Conservation (phyloP, 2,329 filamentous ascomycete species). For the Stemphylium beticola region DNA sequence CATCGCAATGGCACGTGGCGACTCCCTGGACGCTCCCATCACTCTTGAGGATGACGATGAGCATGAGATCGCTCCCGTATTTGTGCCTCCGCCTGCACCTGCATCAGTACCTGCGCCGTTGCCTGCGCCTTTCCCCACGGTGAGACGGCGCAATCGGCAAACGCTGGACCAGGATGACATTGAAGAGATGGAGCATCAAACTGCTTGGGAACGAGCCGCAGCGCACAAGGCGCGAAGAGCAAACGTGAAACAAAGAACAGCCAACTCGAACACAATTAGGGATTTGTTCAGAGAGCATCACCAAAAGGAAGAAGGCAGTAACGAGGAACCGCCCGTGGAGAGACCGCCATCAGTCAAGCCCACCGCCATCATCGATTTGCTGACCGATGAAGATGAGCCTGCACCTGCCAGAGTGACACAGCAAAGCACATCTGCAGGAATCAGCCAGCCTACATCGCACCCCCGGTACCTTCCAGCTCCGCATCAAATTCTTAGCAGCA, state of each 20-base stretch:
- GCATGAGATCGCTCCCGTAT: neutral
- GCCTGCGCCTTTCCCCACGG: neutral
- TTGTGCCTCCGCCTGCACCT: too few species aligned
- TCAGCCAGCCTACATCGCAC: neutral
- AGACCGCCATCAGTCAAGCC: slow-evolving; percentile 1
- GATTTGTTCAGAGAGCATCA: neutral
- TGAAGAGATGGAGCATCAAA: slow-evolving; percentile 8
- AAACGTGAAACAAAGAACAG: neutral
- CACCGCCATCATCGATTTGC: slow-evolving; percentile 6
- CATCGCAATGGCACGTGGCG: slow-evolving; percentile 6
- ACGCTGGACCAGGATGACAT: slow-evolving; percentile 11
- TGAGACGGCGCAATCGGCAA: neutral
- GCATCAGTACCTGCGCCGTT: neutral
- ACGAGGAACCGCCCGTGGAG: neutral
- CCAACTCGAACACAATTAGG: too few species aligned
- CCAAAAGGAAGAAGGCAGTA: neutral
- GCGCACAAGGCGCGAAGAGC: neutral
- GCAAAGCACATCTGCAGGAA: neutral
- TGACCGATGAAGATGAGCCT: slow-evolving; percentile 2
- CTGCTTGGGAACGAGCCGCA: slow-evolving; percentile 8
- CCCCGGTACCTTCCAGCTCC: neutral
- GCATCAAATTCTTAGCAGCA: neutral
- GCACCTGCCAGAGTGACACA: neutral
- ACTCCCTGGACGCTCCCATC: slow-evolving; percentile 10
- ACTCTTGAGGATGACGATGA: slow-evolving; percentile 3